phyloP scores from a whole-genome alignment of 805 yeast genomes.

The Metschnikowia arizonensis region DNA sequence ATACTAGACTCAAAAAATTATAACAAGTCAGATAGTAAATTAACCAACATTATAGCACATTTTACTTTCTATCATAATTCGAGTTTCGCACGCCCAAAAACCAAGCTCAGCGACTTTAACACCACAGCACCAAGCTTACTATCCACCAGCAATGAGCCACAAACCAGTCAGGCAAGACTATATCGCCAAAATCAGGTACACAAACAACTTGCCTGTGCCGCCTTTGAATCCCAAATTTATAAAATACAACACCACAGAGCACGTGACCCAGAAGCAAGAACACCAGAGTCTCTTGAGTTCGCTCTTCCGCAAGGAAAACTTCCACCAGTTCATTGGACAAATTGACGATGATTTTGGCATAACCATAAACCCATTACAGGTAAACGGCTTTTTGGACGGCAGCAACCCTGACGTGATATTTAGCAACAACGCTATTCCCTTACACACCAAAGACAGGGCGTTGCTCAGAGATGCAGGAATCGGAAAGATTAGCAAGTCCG shows the following conservation, averaged over 20 bases:
- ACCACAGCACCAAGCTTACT: background rate
- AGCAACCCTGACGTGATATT: conserved; percentile 46
- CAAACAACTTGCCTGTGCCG: conserved; percentile 89
- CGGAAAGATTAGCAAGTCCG: conserved; percentile 39
- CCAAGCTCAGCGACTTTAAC: background rate
- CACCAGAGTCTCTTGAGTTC: conserved; percentile 57
- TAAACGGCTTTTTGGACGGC: conserved; percentile 65
- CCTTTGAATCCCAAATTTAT: conserved; percentile 85
- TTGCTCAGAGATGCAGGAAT: conserved; percentile 76
- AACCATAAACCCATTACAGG: conserved; percentile 65
- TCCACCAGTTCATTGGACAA: conserved; percentile 53
- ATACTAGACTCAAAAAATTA: too few relatives aligned
- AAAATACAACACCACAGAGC: conserved; percentile 44
- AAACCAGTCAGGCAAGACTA: conserved; percentile 63
- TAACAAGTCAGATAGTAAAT: too few relatives aligned
- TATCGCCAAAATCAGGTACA: conserved; percentile 77
- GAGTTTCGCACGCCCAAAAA: conserved; percentile 6
- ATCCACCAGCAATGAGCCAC: conserved; percentile 8
- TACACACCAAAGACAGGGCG: conserved; percentile 75
- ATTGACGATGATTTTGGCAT: conserved; percentile 67
- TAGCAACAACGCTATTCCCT: conserved; percentile 31
- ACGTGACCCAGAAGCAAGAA: conserved; percentile 34
- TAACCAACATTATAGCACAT: too few relatives aligned
- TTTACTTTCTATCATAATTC: too few relatives aligned
- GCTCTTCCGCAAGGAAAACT: conserved; percentile 69